Evolutionary conservation across 2,329 filamentous ascomycete genomes (phyloP), one percentile per base, ranked within the genome.

Genomic region (Lecanosticta acicola): DNA sequence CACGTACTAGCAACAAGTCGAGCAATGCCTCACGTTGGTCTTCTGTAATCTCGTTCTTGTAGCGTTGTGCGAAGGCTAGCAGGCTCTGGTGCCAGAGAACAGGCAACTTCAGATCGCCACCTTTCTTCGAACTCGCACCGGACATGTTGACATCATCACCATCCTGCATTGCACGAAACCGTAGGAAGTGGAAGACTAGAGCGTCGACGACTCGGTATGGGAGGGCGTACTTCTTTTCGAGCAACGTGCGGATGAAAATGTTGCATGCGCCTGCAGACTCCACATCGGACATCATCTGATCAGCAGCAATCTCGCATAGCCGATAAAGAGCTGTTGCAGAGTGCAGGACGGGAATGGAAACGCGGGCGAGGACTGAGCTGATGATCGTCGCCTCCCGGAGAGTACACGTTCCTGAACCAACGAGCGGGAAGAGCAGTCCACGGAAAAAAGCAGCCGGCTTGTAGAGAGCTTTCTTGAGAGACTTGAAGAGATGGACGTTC

Each of bases 401-500:
- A 0, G 90, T 95, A 71, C 90, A 96, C n/a, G 84, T 88, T 20
- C 88, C 87, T 41, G 83, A 85, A 7, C 79, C 80, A 8, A 95
- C 83, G 14, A 98, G 78, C 0, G 93, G 93, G 64, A 97, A 97
- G 13, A 98, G 75, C 57, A 98, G 81, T 3, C 90, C 93, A 67
- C 96, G 95, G 78, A 98, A 98, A 70, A 94, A 98, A 14, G 90
- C 89, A 0, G 87, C 84, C 4, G 93, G 93, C 67, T 95, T 94
- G 74, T 95, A 96, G 11, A 96, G 76, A 5, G 81, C 81, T 66
- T 95, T 95, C 71, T 96, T 96, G 46, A 98, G 74, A 0, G 88
- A 80, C 59, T 94, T 91, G 77, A 96, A 98, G 5, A 97, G 75
- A 66, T 98, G 93, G 0, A 96, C 84, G 61, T 96, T 96, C 47